These are phyloP conservation scores for Cyclotella distinguenda DNA, from an alignment of 108 stramenopile species.

Conservation along the genomic window DNA sequence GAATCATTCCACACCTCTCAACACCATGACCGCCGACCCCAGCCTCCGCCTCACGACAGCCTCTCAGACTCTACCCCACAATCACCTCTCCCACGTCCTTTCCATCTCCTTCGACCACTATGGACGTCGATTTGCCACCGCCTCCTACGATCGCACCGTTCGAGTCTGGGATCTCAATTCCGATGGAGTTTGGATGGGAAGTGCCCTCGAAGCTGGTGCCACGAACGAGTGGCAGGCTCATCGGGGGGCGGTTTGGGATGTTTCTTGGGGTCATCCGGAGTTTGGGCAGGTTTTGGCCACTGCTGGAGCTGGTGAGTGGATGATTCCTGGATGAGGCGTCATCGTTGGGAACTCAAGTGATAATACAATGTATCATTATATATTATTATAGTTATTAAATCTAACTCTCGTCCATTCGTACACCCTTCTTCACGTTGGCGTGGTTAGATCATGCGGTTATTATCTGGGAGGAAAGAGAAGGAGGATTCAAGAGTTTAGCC, in stretches of 20 bases:
- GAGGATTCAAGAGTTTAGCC: conserved; percentile 30
- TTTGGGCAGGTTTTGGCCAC: conserved; percentile 94
- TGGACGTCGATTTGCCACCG: conserved; percentile 93
- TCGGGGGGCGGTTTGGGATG: conserved; percentile 73
- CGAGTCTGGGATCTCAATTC: conserved; percentile 86
- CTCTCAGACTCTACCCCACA: conserved; percentile 47
- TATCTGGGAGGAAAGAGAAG: conserved; percentile 90
- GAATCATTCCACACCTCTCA: no score
- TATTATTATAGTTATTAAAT: neutral
- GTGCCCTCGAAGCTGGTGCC: conserved; percentile 8
- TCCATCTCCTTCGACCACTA: conserved; percentile 89
- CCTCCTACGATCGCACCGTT: conserved; percentile 84
- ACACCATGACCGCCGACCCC: neutral
- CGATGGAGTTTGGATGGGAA: conserved; percentile 50
- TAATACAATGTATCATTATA: no score
- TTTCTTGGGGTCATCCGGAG: conserved; percentile 95
- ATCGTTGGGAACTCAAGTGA: no score
- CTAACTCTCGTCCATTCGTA: neutral
- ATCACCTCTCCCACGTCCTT: conserved; percentile 82
- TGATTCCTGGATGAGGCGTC: neutral
- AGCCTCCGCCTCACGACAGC: conserved; percentile 12
- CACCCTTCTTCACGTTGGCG: neutral
- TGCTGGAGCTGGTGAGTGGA: conserved; percentile 61
- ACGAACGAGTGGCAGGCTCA: conserved; percentile 85
- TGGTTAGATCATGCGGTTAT: conserved; percentile 75